These are phyloP conservation scores for Suillus bovinus DNA, from an alignment of 768 basidiomycete genomes.

Conservation along the genomic window DNA sequence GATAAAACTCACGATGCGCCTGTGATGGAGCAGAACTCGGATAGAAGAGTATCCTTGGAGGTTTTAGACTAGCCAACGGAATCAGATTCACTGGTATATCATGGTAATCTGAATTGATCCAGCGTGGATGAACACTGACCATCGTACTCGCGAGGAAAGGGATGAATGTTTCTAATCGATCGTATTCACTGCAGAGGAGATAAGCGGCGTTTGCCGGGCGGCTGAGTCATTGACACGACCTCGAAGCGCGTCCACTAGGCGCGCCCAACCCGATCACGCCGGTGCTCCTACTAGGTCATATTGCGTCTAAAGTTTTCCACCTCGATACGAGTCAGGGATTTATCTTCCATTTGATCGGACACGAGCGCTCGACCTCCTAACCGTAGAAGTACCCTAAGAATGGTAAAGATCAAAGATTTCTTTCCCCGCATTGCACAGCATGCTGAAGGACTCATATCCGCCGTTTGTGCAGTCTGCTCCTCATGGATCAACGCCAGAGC, in stretches of 20 bases:
- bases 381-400: background rate
- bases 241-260: no score
- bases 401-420: background rate
- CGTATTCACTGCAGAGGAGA: no score
- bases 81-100: conserved; percentile 5
- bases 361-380: conserved; percentile 3
- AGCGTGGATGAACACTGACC: conserved; percentile 20
- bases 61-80: conserved; percentile 24
- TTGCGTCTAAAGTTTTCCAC: background rate
- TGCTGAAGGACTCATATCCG: no score
- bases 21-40: conserved; percentile 67
- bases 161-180: no score
- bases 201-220: conserved; percentile 23
- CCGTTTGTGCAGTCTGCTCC: no score
- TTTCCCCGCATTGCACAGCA: conserved; percentile 8
- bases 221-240: conserved; percentile 15
- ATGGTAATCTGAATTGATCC: background rate
- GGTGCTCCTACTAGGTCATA: background rate
- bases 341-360: conserved; percentile 13
- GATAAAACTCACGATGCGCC: conserved; percentile 60
- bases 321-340: background rate
- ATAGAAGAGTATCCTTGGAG: conserved; percentile 45
- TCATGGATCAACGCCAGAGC: background rate
- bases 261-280: background rate
- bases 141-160: no score